A percentile compares a stretch with the other conserved stretches of the same genome.
Evolutionary conservation across 2,329 filamentous ascomycete genomes (phyloP).

Genomic region (Sarocladiaceae sp.): DNA sequence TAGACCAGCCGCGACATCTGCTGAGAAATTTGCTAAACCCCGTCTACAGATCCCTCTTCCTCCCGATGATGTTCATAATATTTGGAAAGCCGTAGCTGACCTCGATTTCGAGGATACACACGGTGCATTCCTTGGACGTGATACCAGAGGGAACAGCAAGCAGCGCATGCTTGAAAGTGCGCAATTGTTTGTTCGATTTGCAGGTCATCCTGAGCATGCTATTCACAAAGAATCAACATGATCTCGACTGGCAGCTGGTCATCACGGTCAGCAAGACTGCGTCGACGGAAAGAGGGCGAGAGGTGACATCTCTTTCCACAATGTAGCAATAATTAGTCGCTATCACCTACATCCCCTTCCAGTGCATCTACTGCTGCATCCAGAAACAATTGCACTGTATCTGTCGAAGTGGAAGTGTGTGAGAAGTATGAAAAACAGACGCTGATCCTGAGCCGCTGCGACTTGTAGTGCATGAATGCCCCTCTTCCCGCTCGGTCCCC

Average conservation of each 20-base stretch:
- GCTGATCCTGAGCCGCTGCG: too few relatives aligned
- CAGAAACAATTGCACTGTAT: too few relatives aligned
- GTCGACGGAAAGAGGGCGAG: too few relatives aligned
- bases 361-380: too few relatives aligned
- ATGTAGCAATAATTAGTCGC: too few relatives aligned
- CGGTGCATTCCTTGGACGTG: constrained; percentile 61
- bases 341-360: too few relatives aligned
- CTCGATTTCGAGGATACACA: constrained; percentile 63
- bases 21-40: too few relatives aligned
- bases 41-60: constrained; percentile 55
- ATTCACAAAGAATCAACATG: constrained; percentile 29
- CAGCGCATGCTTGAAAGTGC: constrained; percentile 68
- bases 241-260: too few relatives aligned
- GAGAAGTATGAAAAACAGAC: too few relatives aligned
- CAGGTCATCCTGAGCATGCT: constrained; percentile 33
- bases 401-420: too few relatives aligned
- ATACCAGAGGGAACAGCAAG: constrained; percentile 56
- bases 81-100: constrained; percentile 64
- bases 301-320: too few relatives aligned
- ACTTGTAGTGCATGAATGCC: neutral
- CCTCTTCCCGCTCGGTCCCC: neutral
- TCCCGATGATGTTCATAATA: constrained; percentile 57
- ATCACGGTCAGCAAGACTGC: neutral
- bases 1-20: neutral
- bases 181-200: constrained; percentile 61